Evolutionary conservation across 805 yeast species (phyloP).

Genomic region (Soucietia sequanensis): DNA sequence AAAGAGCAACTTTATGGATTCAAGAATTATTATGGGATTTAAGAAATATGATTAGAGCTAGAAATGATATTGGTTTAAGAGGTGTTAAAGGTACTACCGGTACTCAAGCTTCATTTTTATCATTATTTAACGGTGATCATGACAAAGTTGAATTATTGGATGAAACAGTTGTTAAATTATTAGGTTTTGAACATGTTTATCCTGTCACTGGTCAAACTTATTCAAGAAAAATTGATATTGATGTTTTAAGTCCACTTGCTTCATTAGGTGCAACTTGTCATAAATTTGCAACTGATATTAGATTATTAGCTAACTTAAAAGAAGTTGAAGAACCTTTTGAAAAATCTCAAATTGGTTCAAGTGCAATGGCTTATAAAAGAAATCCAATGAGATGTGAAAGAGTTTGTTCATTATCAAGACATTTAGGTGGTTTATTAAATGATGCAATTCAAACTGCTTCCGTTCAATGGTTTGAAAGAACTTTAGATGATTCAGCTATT

Average conservation of each 20-base stretch:
- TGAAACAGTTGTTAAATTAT: constrained; percentile 84
- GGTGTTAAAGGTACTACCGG: constrained; percentile 99
- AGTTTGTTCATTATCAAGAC: constrained; percentile 97
- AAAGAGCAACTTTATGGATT: constrained; percentile 96
- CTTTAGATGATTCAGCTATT: constrained; percentile 96
- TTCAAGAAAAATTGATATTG: constrained; percentile 96
- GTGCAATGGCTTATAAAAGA: constrained; percentile 99
- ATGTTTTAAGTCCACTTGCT: constrained; percentile 86
- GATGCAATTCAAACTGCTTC: constrained; percentile 97
- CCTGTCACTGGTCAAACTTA: constrained; percentile 99
- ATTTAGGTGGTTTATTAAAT: constrained; percentile 83
- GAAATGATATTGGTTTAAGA: constrained; percentile 93
- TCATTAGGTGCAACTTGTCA: constrained; percentile 96
- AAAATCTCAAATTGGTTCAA: constrained; percentile 96
- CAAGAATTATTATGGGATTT: constrained; percentile 98
- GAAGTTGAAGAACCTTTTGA: constrained; percentile 99
- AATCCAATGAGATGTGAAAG: constrained; percentile 99
- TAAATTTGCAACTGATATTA: constrained; percentile 95
- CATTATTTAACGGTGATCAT: constrained; percentile 95
- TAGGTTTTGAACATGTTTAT: constrained; percentile 92
- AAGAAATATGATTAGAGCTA: constrained; percentile 91
- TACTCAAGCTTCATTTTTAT: constrained; percentile 94
- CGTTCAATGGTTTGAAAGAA: constrained; percentile 99
- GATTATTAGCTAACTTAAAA: constrained; percentile 93
- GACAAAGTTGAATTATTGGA: constrained; percentile 93